These are phyloP conservation scores for Oryza glaberrima DNA, from an alignment of 176 grass and related monocot genomes.

Conservation along the genomic window DNA sequence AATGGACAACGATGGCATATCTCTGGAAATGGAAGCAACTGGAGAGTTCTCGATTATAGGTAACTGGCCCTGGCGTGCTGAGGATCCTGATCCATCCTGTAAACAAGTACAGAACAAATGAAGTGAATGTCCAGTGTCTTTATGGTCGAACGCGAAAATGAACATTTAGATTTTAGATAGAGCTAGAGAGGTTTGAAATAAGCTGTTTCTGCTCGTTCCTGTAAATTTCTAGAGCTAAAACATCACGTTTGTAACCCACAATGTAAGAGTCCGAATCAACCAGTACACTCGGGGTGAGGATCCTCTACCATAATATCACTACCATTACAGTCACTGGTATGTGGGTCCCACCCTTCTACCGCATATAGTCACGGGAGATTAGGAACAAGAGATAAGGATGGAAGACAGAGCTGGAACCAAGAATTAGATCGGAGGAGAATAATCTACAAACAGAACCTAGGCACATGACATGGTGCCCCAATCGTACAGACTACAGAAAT, in stretches of 20 bases:
- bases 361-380: background rate
- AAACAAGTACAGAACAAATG: constrained; percentile 21
- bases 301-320: no score
- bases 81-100: constrained; percentile 69
- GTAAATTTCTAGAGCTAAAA: constrained; percentile 11
- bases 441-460: background rate
- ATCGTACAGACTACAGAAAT: background rate
- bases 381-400: background rate
- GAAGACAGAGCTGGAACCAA: background rate
- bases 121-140: constrained; percentile 12
- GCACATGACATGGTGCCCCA: background rate
- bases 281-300: background rate
- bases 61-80: constrained; percentile 35
- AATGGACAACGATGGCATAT: constrained; percentile 16
- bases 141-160: background rate
- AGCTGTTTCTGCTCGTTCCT: constrained; percentile 3
- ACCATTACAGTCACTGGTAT: no score
- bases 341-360: no score
- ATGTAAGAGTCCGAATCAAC: constrained; percentile 25
- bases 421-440: background rate
- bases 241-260: background rate
- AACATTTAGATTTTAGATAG: background rate
- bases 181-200: constrained; percentile 1
- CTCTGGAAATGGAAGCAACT: constrained; percentile 35
- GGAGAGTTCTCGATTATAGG: constrained; percentile 44